Base-by-base conservation (phyloP, 2,329 filamentous ascomycete genomes). In the Scedosporium boydii region DNA sequence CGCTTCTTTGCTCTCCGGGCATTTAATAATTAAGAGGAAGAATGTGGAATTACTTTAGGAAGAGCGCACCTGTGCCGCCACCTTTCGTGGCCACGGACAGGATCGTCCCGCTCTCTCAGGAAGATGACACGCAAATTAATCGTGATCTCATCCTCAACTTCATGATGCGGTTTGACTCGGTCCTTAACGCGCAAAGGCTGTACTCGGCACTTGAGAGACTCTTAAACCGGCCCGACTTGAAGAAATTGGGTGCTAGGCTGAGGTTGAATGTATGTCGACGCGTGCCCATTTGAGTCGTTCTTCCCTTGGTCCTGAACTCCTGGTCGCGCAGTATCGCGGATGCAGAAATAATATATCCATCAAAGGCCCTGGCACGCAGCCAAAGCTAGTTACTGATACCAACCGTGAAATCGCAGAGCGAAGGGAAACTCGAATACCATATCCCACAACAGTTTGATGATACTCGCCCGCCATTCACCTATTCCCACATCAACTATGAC, bases 81-180 rank as follows among this genome's bases (percentile, higher is more conserved):
- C 51, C 51, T 3, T 9, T 23, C 23, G n/a, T 56, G 14, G 18
- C 21, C 6, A 26, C 65, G 4, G 63, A 65, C 16, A 53, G 66
- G 7, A 65, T 71, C 18, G 64, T 68, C 10, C 69, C 70, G 9
- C 58, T 70, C 42, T 67, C 67, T 61, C 67, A 66, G 51, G 66
- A 70, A 29, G 70, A 72, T 61, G 69, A 68, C 42, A 65, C 65
- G 1, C 42, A 63, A 23, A 58, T 62, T 4, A 63, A 66, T 12
- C 63, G 64, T 1, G 57, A 60, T n/a, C 66, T 71, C 41, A 63
- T 70, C 18, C 63, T 73, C 29, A 67, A 66, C 58, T 70, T 68
- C 66, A 70, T 70, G 4, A 68, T 78, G 53, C 68, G 69, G 1
- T 79, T 78, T 61, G 73, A 79, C 62, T 72, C 75, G 59, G 74